Evolutionary conservation across 2,329 filamentous ascomycete genomes (phyloP), one percentile per base, ranked within the genome.

Genomic region (Cladosporium colombiae): DNA sequence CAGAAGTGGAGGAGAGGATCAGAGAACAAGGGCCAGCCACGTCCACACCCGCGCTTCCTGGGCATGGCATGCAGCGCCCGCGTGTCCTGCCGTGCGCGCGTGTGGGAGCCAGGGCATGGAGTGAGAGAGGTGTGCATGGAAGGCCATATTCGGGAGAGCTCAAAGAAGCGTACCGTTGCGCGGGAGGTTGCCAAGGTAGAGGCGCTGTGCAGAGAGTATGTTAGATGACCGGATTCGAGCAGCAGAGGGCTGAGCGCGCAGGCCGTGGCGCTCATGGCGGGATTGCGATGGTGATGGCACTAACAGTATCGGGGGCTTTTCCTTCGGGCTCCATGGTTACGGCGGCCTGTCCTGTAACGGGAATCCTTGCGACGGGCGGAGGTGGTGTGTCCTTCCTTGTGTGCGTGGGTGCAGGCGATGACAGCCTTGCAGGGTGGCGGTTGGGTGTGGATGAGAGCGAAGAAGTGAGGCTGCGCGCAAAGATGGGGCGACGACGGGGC

Each of bases 151-250:
- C 61, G 61, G 50, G 35, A 55, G 61, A 63, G 50, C 62, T 59
- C 56, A 65, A 73, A 67, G 62, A 71, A 73, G 80, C 90, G 83
- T 88, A 97, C 93, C 93, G 85, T 91, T 92, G 81, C 93, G 92
- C 81, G 95, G 94, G 80, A 99, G 90, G 83, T 98, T 98, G 81
- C 94, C 94, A 83, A 98, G 85, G 84, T 98, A 99, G 74, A 98
- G 91, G 63, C 53, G 60, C 65, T 66, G 46, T 65, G 10, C 40
- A 25, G 46, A 64, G 50, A 56, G 27, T 21, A 63, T 31, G 61
- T 63, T 55, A 63, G 61, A 63, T 33, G 33, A 46, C 61, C 61
- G 29, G 27, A 40, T 56, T 56, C 60, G 60, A 62, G 49, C 7
- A 62, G 49, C 8, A 50, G 27, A 25, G 29, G 23, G 23, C 5